Evolutionary conservation across 148 eudicot genomes (phyloP), one percentile per base, ranked within the genome.

Genomic region (Silene conica): DNA sequence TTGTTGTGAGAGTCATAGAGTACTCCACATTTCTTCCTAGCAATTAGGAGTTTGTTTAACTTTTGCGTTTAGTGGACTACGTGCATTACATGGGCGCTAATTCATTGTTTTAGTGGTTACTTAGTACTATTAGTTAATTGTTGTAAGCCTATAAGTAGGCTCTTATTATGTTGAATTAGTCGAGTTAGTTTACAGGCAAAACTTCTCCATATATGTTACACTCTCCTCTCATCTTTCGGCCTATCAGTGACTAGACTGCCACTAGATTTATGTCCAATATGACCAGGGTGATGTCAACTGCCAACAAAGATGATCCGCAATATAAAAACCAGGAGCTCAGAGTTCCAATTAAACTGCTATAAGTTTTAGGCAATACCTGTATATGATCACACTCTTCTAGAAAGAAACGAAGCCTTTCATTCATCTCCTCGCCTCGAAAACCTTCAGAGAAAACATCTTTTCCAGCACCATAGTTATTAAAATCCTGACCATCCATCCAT

Each of bases 301-400:
- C 8, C 60, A 57, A 19, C 10, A 18, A 57, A 57, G 22, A 57
- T 19, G 22, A 0, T 20, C 63, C 25, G 11, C 11, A 20, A 10
- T 59, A 59, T 2, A 22, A 59, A 22, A 59, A 12, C 0, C 15
- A 10, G 20, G n/a, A 15, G 21, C 23, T 1, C 10, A 12, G 62
- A 5, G 43, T 38, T 20, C 62, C 62, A 58, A 38, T 38, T 19
- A 20, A n/a, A 21, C 23, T 31, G 7, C 25, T 54, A 16, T 64
- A 34, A 55, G 56, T 12, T 48, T 48, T 12, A 43, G 46, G 13
- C 56, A 55, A 68, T 85, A 94, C 98, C 98, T 91, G 98, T 74
- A 90, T 77, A 81, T 82, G 96, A 76, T 91, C 97, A 75, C 96
- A 87, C 79, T 91, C 98, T 87, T 94, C 98, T 16, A 88, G 67